Evolutionary conservation across 768 basidiomycete species (phyloP), one percentile per base, ranked within the genome.

Genomic region (Rhodotorula paludigena): DNA sequence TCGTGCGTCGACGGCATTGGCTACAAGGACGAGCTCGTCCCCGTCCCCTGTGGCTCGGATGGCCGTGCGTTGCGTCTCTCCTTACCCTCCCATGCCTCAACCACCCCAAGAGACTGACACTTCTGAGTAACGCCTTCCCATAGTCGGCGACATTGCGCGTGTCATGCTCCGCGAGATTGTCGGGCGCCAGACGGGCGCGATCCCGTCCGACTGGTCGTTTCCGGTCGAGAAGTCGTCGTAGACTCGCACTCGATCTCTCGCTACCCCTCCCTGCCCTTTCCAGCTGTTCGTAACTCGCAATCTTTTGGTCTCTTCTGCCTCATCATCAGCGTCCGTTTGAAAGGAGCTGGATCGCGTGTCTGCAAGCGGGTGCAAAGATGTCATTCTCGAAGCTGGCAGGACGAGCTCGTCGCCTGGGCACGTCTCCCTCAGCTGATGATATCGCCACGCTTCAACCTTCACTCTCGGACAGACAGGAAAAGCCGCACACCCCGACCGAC

Each of bases 1-100:
- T 86, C 83, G 36, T 83, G 87, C 6, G 84, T 88, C 0, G 82
- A 87, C 69, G 84, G 82, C 59, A 87, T 92, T 73, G 91, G 89
- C 23, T 89, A 85, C 76, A 86, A 84, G 28, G 75, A 57, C 45
- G 80, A 83, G 74, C 86, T 87, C 62, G 80, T 89, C 49, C 78
- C 63, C 23, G 63, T 68, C 9, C 73, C 71, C 54, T 64, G 65
- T 28, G 71, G 71, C 41, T 11, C 35, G 28, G 66, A 66, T 33
- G 71, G 71, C 32, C 59, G 63, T 69, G 54, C 45, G 67, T 68
- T 32, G 14, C 52, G 32, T 28, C 41, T 32, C 52, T 38, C 8
- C 53, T 21, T 12, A 14, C 11, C 21, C 44, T 23, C 42, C 54
- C 30, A 39, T 35, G 44, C 42, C 36, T 44, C 42, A 9, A 8